Evolutionary conservation across 352 stramenopile species (phyloP).

Genomic region (Albugo candida): DNA sequence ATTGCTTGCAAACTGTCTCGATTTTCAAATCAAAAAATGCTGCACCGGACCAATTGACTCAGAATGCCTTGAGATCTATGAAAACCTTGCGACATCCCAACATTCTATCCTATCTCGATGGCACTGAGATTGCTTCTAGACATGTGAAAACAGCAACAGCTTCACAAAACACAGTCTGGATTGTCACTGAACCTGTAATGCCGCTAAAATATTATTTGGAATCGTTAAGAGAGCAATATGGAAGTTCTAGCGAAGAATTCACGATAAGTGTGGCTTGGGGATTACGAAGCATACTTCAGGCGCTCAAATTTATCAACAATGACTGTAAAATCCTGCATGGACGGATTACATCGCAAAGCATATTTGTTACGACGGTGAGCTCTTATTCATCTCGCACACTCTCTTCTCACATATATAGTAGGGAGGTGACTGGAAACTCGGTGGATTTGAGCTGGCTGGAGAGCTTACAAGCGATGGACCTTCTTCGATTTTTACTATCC

Average conservation of each 20-base stretch:
- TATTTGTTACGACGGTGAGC: slow-evolving; percentile 84
- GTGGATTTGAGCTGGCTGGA: slow-evolving; percentile 81
- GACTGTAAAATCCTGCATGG: slow-evolving; percentile 90
- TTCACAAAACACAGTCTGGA: slow-evolving; percentile 66
- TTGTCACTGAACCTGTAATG: slow-evolving; percentile 89
- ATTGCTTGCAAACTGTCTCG: slow-evolving; percentile 54
- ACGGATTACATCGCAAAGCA: slow-evolving; percentile 70
- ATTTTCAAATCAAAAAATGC: slow-evolving; percentile 87
- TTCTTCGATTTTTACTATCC: slow-evolving; percentile 52
- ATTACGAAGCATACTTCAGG: slow-evolving; percentile 81
- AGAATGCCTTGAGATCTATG: slow-evolving; percentile 82
- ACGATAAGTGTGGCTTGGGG: slow-evolving; percentile 84
- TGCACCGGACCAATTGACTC: slow-evolving; percentile 32
- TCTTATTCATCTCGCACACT: neutral
- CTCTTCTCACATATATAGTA: slow-evolving; percentile 4
- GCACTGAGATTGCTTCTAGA: slow-evolving; percentile 37
- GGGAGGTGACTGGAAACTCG: slow-evolving; percentile 91
- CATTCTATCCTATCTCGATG: slow-evolving; percentile 80
- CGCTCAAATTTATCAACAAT: slow-evolving; percentile 85
- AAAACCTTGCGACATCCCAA: slow-evolving; percentile 90
- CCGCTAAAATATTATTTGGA: slow-evolving; percentile 81
- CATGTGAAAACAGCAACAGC: too few species aligned
- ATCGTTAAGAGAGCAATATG: slow-evolving; percentile 36
- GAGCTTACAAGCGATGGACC: slow-evolving; percentile 67
- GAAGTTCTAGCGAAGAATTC: slow-evolving; percentile 39